A percentile compares a stretch with the other conserved stretches of the same genome.
phyloP scores from a whole-genome alignment of 352 stramenopile species.

The Thalassiosira tumida region DNA sequence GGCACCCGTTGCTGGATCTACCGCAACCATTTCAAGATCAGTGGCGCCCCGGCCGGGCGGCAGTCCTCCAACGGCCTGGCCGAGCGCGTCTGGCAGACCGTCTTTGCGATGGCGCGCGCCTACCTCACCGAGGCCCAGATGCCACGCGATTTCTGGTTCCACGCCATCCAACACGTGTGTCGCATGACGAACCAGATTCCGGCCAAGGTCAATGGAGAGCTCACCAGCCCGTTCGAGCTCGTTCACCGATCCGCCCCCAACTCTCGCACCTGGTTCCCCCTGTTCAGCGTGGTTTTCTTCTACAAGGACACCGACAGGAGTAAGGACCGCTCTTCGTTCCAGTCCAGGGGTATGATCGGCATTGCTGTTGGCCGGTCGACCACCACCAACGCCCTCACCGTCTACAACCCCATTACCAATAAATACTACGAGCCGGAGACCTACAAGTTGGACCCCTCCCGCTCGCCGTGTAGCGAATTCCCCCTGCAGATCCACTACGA shows the following conservation, averaged over 20 bases:
- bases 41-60: conserved; percentile 10
- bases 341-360: conserved; percentile 52
- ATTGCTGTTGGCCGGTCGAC: conserved; percentile 53
- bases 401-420: conserved; percentile 55
- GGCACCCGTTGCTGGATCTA: conserved; percentile 2
- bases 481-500: conserved; percentile 38
- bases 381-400: conserved; percentile 28
- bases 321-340: background rate
- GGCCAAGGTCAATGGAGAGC: background rate
- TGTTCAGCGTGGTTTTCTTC: conserved; percentile 51
- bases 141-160: conserved; percentile 46
- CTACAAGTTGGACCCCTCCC: conserved; percentile 42
- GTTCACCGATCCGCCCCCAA: conserved; percentile 30
- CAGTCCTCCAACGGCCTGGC: conserved; percentile 60
- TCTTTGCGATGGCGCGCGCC: conserved; percentile 44
- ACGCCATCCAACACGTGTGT: conserved; percentile 13
- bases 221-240: conserved; percentile 41
- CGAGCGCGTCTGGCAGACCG: conserved; percentile 49
- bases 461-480: conserved; percentile 22
- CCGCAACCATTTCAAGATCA: conserved; percentile 5
- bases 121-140: conserved; percentile 68
- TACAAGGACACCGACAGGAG: conserved; percentile 13
- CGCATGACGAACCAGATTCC: conserved; percentile 57
- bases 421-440: conserved; percentile 59
- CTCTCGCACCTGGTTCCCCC: no score